Evolutionary conservation across 2,329 filamentous ascomycete species (phyloP).

Genomic region (Botrytis medusae): DNA sequence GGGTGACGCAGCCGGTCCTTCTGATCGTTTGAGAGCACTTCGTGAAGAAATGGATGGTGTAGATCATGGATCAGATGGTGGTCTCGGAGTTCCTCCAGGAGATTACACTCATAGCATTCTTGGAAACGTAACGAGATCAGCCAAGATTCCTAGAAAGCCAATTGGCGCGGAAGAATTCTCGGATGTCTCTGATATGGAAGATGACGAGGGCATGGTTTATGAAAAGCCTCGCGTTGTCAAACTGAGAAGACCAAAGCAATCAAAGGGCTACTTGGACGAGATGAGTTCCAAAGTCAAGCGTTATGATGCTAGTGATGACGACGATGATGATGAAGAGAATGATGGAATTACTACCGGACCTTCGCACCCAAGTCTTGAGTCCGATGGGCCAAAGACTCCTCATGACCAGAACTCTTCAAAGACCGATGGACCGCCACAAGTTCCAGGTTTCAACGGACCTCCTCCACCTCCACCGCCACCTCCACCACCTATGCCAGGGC

Average conservation of each 20-base stretch:
- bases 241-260: conserved; percentile 67
- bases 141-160: conserved; percentile 56
- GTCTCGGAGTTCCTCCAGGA: conserved; percentile 49
- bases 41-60: conserved; percentile 89
- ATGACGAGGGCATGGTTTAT: conserved; percentile 55
- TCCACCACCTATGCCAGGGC: conserved; percentile 42
- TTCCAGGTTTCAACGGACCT: conserved; percentile 37
- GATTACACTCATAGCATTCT: conserved; percentile 73
- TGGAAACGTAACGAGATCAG: conserved; percentile 66
- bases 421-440: conserved; percentile 38
- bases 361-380: conserved; percentile 73
- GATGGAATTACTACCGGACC: conserved; percentile 72
- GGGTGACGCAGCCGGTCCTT: conserved; percentile 79
- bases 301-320: conserved; percentile 56
- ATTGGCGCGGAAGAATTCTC: conserved; percentile 43
- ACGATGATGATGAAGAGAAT: conserved; percentile 47
- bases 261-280: conserved; percentile 62
- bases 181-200: conserved; percentile 40
- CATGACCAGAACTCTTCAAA: conserved; percentile 37
- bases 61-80: conserved; percentile 42
- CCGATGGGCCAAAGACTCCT: conserved; percentile 58
- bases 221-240: conserved; percentile 77
- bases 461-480: conserved; percentile 43
- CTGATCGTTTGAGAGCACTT: conserved; percentile 85
- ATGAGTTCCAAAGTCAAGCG: conserved; percentile 74